Base-by-base conservation (phyloP, 2,329 filamentous ascomycete genomes). In the Trichoderma sp. region DNA sequence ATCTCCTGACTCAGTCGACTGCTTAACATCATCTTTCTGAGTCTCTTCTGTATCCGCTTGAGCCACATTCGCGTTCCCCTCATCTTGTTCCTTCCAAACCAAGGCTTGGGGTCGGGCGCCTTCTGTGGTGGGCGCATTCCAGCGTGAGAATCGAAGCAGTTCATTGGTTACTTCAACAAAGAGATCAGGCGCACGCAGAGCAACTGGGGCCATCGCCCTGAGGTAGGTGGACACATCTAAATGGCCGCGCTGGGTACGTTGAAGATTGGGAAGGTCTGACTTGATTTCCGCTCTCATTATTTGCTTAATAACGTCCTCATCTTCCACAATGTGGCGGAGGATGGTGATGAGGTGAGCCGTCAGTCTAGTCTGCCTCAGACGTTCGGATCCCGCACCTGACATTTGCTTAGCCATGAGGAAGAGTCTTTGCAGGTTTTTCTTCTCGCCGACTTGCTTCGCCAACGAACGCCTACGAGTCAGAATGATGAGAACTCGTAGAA, bases 321-420 rank as follows among this genome's bases (percentile, higher is more conserved):
- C 97, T 84, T 99, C 97, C 72, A 98, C 91, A 78, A 99, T 93
- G 81, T 99, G 97, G 56, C 97, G 92, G 60, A 99, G 86, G 71
- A 98, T 93, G 14, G 96, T 90, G 89, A 98, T 93, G 80, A 98
- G 93, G 75, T 93, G 89, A 27, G 87, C 83, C 3, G 87, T 86
- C 53, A 90, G 85, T 71, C 86, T 86, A 2, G 86, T 87, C 56
- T 89, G 87, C 76, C 86, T 88, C 11, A 99, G 89, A 73, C 93
- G 92, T 73, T 93, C 90, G 35, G 95, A 94, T 7, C 94, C 93
- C 35, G 92, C 89, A 31, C 93, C 94, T 24, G 94, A 92, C 76
- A 98, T 90, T 83, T 98, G 96, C 83, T 97, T 97, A 75, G 96
- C 92, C 94, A 98, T 98, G 69, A 98, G 90, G 84, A 99, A 98